Percentiles rank a stretch among this genome's conserved stretches.
These are phyloP conservation scores for Proliferodiscus dingleyae DNA, from an alignment of 2,329 filamentous ascomycete genomes.

Conservation along the genomic window DNA sequence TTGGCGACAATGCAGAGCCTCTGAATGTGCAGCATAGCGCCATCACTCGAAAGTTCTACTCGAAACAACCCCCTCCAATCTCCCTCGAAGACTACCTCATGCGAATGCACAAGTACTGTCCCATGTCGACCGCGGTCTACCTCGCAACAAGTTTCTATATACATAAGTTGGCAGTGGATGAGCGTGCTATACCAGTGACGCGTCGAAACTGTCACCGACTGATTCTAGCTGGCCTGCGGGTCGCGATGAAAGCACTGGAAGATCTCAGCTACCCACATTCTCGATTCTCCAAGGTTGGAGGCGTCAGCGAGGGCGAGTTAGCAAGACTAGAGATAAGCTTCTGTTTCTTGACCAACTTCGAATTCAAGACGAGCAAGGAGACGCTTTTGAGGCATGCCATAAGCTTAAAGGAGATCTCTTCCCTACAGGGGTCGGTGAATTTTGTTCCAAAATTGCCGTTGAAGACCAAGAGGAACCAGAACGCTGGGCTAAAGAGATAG, in stretches of 20 bases:
- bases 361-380: constrained; percentile 60
- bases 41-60: constrained; percentile 90
- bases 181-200: constrained; percentile 75
- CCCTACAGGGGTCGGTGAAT: constrained; percentile 30
- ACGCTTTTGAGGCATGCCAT: constrained; percentile 48
- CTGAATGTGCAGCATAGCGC: constrained; percentile 75
- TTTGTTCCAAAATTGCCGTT: constrained; percentile 28
- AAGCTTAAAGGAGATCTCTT: constrained; percentile 34
- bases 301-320: constrained; percentile 77
- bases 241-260: constrained; percentile 93
- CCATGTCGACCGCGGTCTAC: constrained; percentile 90
- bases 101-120: constrained; percentile 85
- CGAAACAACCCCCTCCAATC: constrained; percentile 79
- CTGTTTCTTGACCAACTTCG: constrained; percentile 81
- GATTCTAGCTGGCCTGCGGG: constrained; percentile 74
- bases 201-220: constrained; percentile 81
- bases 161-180: constrained; percentile 71
- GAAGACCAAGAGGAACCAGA: constrained; percentile 21
- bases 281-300: constrained; percentile 81
- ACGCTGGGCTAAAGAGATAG: constrained; percentile 21
- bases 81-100: constrained; percentile 77
- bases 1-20: constrained; percentile 66
- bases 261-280: constrained; percentile 83
- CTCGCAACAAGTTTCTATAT: constrained; percentile 87
- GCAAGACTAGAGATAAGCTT: constrained; percentile 84